Evolutionary conservation across 2,329 filamentous ascomycete species (phyloP).

Genomic region (Celoporthe dispersa): DNA sequence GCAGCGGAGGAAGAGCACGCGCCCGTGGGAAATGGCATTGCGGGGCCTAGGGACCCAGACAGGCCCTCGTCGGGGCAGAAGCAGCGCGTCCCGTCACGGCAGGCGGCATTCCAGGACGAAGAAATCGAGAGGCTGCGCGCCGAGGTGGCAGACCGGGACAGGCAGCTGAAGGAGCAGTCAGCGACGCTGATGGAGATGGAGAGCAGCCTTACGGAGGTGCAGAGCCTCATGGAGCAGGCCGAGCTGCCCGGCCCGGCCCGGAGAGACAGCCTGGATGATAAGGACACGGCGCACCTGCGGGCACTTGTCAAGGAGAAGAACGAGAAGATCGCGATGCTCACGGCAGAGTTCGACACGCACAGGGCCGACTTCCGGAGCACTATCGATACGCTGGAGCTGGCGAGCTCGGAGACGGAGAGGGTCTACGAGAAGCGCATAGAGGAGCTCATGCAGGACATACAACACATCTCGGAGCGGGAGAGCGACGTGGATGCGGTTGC

Average conservation of each 20-base stretch:
- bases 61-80: slow-evolving; percentile 53
- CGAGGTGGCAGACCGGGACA: slow-evolving; percentile 82
- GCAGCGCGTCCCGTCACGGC: slow-evolving; percentile 57
- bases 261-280: slow-evolving; percentile 63
- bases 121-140: slow-evolving; percentile 74
- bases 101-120: slow-evolving; percentile 60
- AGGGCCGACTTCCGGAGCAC: slow-evolving; percentile 95
- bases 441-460: slow-evolving; percentile 80
- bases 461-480: slow-evolving; percentile 79
- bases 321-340: slow-evolving; percentile 92
- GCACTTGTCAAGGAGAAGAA: slow-evolving; percentile 92
- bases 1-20: slow-evolving; percentile 62
- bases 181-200: slow-evolving; percentile 88
- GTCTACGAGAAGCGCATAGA: slow-evolving; percentile 95
- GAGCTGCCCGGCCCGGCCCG: slow-evolving; percentile 46
- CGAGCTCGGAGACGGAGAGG: slow-evolving; percentile 90
- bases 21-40: slow-evolving; percentile 54
- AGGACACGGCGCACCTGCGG: slow-evolving; percentile 77
- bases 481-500: slow-evolving; percentile 93
- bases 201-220: slow-evolving; percentile 77
- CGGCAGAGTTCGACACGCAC: slow-evolving; percentile 91
- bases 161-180: slow-evolving; percentile 86
- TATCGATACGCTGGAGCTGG: slow-evolving; percentile 94
- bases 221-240: slow-evolving; percentile 66
- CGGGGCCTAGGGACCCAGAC: slow-evolving; percentile 45